Evolutionary conservation across 2,329 filamentous ascomycete genomes (phyloP), one percentile per base, ranked within the genome.

Genomic region (Fusarium incarnatum): DNA sequence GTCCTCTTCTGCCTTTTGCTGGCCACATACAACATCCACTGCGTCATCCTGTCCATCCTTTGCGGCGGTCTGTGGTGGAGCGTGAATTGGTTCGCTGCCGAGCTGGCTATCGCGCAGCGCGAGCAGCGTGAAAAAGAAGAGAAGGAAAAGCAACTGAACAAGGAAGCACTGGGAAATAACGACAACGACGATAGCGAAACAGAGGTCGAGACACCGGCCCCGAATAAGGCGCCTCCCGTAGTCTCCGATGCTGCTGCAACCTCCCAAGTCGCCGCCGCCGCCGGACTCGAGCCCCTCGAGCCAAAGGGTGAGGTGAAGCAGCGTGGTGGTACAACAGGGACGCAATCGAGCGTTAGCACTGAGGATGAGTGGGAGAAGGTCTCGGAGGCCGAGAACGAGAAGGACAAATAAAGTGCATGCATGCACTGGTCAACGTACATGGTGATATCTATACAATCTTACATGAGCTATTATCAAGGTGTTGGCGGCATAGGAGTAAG

Each of bases 351-450:
- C 55, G 85, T 80, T 22, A 95, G 94, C 81, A 98, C 94, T 7
- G 95, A 98, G 82, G 95, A 95, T 77, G 95, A 98, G 82, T 98
- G 95, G 95, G 95, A 98, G 84, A 97, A 96, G 84, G 92, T 98
- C 6, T 94, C 93, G 23, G 92, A 92, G 79, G 88, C 85, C 62
- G 88, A 89, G 83, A 85, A 85, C 73, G 86, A 88, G 71, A 88
- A 88, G 79, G 84, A 84, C 64, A 87, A 87, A 77, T 86, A 75
- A 63, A 66, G 62, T 37, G 28, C 58, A 27, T 34, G 46, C 47
- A 52, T 52, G 28, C 13, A 32, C 44, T 48, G 22, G 23, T 22
- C 15, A 37, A 22, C 27, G 25, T 20, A 61, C 48, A 42, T 8
- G 42, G 56, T 11, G 40, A 46, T 50, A 22, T 28, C 42, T n/a